phyloP scores from a whole-genome alignment of 2,329 filamentous ascomycete species.

The Colletotrichum chrysophilum region DNA sequence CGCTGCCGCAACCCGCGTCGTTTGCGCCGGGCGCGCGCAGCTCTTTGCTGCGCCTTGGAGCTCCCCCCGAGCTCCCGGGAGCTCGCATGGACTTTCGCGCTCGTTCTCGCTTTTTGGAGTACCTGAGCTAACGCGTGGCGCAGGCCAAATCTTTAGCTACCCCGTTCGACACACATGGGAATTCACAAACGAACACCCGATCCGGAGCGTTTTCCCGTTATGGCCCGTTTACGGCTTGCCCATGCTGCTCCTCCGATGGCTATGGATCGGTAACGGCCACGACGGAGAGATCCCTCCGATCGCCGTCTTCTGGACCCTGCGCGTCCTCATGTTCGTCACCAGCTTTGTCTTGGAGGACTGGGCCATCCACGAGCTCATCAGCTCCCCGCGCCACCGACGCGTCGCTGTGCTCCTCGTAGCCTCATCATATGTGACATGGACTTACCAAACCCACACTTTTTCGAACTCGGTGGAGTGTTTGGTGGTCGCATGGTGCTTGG shows the following conservation, averaged over 20 bases:
- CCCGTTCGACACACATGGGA: slow-evolving; percentile 94
- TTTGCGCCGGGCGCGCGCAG: background rate
- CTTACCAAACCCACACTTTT: slow-evolving; percentile 97
- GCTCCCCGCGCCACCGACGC: slow-evolving; percentile 72
- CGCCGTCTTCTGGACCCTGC: slow-evolving; percentile 86
- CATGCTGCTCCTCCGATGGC: slow-evolving; percentile 90
- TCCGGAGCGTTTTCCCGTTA: slow-evolving; percentile 95
- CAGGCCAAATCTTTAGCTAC: slow-evolving; percentile 92
- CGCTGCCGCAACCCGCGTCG: background rate
- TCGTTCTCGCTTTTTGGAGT: slow-evolving; percentile 13
- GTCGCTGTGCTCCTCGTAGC: slow-evolving; percentile 84
- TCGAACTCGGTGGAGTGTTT: slow-evolving; percentile 97
- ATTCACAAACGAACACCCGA: slow-evolving; percentile 85
- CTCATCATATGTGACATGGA: slow-evolving; percentile 98
- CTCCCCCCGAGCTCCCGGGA: slow-evolving; percentile 7
- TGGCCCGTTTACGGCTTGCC: slow-evolving; percentile 95
- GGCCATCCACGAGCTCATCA: slow-evolving; percentile 91
- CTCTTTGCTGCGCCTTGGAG: background rate
- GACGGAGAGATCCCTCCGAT: slow-evolving; percentile 81
- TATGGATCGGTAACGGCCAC: slow-evolving; percentile 84
- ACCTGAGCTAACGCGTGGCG: slow-evolving; percentile 17
- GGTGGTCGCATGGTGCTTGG: slow-evolving; percentile 90
- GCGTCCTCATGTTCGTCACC: slow-evolving; percentile 89
- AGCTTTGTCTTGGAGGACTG: slow-evolving; percentile 98
- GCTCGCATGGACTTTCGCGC: slow-evolving; percentile 9